Conservation (phyloP, 805 yeast species). For the Saturnispora ahearnii region DNA sequence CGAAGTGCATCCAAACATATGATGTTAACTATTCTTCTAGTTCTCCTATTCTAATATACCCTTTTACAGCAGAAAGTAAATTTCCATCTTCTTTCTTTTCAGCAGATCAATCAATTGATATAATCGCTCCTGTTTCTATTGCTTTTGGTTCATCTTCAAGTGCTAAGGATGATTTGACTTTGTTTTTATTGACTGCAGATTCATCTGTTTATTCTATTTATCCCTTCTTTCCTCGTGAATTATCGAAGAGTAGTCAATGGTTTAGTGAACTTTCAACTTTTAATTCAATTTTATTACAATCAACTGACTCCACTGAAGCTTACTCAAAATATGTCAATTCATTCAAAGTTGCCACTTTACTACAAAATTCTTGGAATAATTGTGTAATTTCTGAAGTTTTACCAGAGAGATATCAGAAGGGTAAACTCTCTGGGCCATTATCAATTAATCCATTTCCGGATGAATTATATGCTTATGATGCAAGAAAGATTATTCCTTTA, state of each 20-base stretch:
- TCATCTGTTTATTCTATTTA: constrained; percentile 52
- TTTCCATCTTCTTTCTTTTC: constrained; percentile 7
- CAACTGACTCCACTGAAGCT: constrained; percentile 15
- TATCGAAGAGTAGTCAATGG: constrained; percentile 30
- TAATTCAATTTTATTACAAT: constrained; percentile 16
- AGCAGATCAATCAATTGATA: constrained; percentile 1
- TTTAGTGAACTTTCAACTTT: constrained; percentile 23
- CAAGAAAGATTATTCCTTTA: constrained; percentile 23
- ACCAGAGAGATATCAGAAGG: constrained; percentile 16
- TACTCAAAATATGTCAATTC: constrained; percentile 15
- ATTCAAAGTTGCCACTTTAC: constrained; percentile 20
- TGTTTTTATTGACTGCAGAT: constrained; percentile 44
- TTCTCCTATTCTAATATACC: constrained; percentile 17
- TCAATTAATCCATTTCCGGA: constrained; percentile 47
- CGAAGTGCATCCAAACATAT: constrained; percentile 27
- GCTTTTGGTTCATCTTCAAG: constrained; percentile 33
- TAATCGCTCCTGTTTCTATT: constrained; percentile 33
- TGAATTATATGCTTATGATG: constrained; percentile 38
- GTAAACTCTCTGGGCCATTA: constrained; percentile 40
- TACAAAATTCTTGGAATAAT: constrained; percentile 10
- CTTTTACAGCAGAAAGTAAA: constrained; percentile 8
- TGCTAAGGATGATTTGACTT: constrained; percentile 31
- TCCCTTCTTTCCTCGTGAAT: constrained; percentile 51
- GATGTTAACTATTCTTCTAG: constrained; percentile 26
- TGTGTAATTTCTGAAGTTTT: constrained; percentile 8